phyloP scores from a whole-genome alignment of 2,329 filamentous ascomycete genomes.

The Aspergillus carbonarius region DNA sequence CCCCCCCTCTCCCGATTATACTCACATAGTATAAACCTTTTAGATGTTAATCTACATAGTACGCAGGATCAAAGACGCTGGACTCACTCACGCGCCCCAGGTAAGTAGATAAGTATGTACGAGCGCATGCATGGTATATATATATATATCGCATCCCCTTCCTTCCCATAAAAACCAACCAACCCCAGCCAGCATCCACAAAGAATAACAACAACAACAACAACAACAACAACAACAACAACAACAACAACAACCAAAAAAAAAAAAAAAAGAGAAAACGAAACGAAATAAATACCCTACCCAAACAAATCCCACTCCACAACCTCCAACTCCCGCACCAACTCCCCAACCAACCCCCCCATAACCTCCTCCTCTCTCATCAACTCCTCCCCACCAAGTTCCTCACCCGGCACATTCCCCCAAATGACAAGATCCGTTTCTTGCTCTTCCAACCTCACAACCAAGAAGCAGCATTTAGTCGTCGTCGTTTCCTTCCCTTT shows the following conservation, averaged over 20 bases:
- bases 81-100: too few relatives aligned
- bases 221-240: too few relatives aligned
- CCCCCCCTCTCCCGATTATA: too few relatives aligned
- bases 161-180: background rate
- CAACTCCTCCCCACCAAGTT: constrained; percentile 64
- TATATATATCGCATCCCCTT: background rate
- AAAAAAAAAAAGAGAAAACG: background rate
- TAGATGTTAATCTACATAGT: too few relatives aligned
- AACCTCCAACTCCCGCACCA: constrained; percentile 73
- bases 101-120: too few relatives aligned
- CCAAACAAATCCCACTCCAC: constrained; percentile 77
- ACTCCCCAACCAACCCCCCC: constrained; percentile 62
- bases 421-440: constrained; percentile 80
- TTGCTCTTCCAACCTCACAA: constrained; percentile 73
- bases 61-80: too few relatives aligned
- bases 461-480: constrained; percentile 64
- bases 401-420: constrained; percentile 82
- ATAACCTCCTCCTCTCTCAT: constrained; percentile 45
- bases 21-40: too few relatives aligned
- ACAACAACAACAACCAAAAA: too few relatives aligned
- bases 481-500: constrained; percentile 17
- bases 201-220: too few relatives aligned
- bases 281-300: constrained; percentile 11
- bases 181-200: too few relatives aligned
- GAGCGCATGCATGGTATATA: background rate